Percentiles rank a stretch among this genome's conserved stretches.
phyloP scores from a whole-genome alignment of 2,329 filamentous ascomycete genomes.

The Parasarocladium wereldwijsianum region DNA sequence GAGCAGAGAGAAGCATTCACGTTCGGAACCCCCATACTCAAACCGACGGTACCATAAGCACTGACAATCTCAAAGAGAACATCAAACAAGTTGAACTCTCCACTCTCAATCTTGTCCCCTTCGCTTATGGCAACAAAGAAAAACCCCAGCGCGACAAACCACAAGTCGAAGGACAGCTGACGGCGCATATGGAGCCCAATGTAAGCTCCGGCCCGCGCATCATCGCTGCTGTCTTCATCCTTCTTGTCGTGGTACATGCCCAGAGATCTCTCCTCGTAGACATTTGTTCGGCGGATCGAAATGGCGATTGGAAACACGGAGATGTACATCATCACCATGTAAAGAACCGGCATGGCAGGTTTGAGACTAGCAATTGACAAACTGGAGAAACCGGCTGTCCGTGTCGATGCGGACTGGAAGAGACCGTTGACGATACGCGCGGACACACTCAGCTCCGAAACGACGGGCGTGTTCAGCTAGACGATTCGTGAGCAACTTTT shows the following conservation, averaged over 20 bases:
- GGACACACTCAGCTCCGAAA: conserved; percentile 54
- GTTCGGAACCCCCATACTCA: conserved; percentile 68
- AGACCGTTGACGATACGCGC: conserved; percentile 71
- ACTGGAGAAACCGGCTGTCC: conserved; percentile 80
- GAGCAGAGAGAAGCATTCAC: conserved; percentile 69
- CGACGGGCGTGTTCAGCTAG: conserved; percentile 55
- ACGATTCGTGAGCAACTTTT: conserved; percentile 12
- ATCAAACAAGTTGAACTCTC: conserved; percentile 52
- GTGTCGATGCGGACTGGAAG: conserved; percentile 79
- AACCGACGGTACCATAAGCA: conserved; percentile 85
- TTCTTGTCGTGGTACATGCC: conserved; percentile 50
- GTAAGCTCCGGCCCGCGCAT: conserved; percentile 53
- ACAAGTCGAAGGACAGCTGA: conserved; percentile 92
- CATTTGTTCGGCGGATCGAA: conserved; percentile 83
- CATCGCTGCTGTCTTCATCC: conserved; percentile 24
- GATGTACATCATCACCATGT: conserved; percentile 99
- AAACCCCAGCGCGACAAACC: conserved; percentile 88
- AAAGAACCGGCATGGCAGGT: conserved; percentile 83
- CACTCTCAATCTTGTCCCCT: conserved; percentile 49
- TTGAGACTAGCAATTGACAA: conserved; percentile 67
- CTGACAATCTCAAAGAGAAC: conserved; percentile 77
- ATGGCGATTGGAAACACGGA: conserved; percentile 95
- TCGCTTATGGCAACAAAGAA: conserved; percentile 90
- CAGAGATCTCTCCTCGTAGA: conserved; percentile 83
- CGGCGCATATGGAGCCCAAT: conserved; percentile 82